Conservation (phyloP, 1,284 basidiomycete species). For the Cystobasidiaceae sp. region DNA sequence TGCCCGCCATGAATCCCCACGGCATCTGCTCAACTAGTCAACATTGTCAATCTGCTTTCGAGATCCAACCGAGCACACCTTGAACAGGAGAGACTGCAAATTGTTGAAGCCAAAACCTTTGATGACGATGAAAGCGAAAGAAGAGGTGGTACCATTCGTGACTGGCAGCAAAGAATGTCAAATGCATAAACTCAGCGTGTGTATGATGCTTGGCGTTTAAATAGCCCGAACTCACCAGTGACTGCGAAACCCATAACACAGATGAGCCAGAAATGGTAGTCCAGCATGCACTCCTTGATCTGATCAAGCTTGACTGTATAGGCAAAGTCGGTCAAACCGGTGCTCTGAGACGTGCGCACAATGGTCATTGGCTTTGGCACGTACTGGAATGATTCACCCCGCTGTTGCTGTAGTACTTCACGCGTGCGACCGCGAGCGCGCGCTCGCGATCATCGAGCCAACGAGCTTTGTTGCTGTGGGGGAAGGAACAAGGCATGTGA, state of each 20-base stretch:
- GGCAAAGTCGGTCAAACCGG: too few relatives aligned
- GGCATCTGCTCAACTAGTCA: not conserved
- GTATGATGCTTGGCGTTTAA: too few relatives aligned
- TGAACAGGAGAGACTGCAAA: not conserved
- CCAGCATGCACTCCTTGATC: conserved; percentile 3
- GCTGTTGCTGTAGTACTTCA: not conserved
- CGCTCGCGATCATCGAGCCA: not conserved
- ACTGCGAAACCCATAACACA: not conserved
- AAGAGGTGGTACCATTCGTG: not conserved
- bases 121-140: conserved; percentile 7
- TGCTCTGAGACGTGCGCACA: not conserved
- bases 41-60: too few relatives aligned
- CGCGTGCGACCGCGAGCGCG: not conserved
- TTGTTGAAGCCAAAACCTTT: conserved; percentile 8
- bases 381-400: not conserved
- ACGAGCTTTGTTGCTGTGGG: not conserved
- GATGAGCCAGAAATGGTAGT: conserved; percentile 6
- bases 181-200: not conserved
- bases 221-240: not conserved
- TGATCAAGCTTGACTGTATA: not conserved
- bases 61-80: not conserved
- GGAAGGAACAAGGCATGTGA: not conserved
- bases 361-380: not conserved
- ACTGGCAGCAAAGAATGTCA: not conserved
- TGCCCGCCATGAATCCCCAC: conserved; percentile 1